Base-by-base conservation (phyloP, 208 protist species). In the Polymyxa betae region DNA sequence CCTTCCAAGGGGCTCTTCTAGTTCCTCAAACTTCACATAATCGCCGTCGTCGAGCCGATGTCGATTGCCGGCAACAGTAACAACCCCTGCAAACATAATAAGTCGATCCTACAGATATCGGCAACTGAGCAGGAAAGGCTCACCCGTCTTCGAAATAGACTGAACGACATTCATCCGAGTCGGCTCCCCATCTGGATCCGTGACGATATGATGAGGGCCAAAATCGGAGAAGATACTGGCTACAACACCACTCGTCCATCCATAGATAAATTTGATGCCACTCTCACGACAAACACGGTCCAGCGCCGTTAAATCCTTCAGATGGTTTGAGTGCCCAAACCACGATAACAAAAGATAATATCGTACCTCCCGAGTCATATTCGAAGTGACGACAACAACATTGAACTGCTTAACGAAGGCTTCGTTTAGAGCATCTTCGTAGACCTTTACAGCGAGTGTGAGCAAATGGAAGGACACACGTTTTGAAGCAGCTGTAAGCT, bases 1-100 rank as follows among this genome's bases (percentile, higher is more conserved):
- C 72, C n/a, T 43, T 82, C 35, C 40, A 5, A 82, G 72, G 35
- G 5, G 16, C 38, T 95, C 96, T 60, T 95, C 88, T 0, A 97
- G 91, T 90, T 96, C 95, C 46, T 88, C 92, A 90, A 97, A 97
- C 5, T 89, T 91, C 12, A 97, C 94, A 32, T 93, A 92, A 91
- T 97, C 96, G 44, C 95, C 96, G 38, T 92, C 92, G 88, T 96
- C 94, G 0, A 97, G 44, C 44, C 91, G 92, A 87, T 96, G 94
- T 12, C 93, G 93, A 0, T 78, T 43, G 32, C 95, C 93, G 24
- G 95, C 95, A 5, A 96, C 88, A 52, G 92, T 93, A 35, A 82
- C 72, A 82, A 82, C 72, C 5, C 72, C 72, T 82, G 35, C 5
- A 82, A 5, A 43, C 5, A n/a, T 35, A 16, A 12, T 16, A n/a